Evolutionary conservation across 305 asterid species (phyloP).

Genomic region (Fraxinus greggii): DNA sequence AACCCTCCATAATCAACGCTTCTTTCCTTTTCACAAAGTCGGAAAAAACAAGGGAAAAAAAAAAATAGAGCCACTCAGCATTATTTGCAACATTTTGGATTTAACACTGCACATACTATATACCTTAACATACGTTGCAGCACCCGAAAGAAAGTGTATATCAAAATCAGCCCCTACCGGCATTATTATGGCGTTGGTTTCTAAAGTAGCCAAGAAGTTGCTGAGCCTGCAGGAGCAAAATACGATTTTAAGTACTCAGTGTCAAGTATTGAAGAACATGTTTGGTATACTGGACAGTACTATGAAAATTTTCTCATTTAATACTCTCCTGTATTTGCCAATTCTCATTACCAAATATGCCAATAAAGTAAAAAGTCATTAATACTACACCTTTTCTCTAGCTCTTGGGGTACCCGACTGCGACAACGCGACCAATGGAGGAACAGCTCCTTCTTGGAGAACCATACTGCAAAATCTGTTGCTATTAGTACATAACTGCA

Average conservation of each 20-base stretch:
- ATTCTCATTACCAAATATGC: neutral
- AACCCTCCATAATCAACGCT: constrained; percentile 21
- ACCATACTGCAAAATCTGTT: constrained; percentile 70
- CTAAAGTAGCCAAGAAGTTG: constrained; percentile 76
- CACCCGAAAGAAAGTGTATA: constrained; percentile 19
- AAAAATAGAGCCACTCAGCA: constrained; percentile 17
- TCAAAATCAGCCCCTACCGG: constrained; percentile 61
- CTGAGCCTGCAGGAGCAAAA: constrained; percentile 61
- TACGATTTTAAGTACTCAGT: neutral
- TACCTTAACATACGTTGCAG: constrained; percentile 29
- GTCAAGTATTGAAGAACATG: neutral
- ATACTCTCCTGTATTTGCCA: neutral
- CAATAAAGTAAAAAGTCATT: neutral
- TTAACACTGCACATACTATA: constrained; percentile 42
- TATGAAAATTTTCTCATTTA: neutral
- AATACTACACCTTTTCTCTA: constrained; percentile 62
- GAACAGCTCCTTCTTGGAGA: constrained; percentile 90
- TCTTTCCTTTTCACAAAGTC: constrained; percentile 23
- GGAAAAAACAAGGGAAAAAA: neutral
- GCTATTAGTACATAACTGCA: constrained; percentile 74
- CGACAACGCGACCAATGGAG: constrained; percentile 77
- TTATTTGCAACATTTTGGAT: constrained; percentile 39
- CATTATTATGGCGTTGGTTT: constrained; percentile 75
- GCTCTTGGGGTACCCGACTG: constrained; percentile 93
- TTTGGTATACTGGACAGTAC: neutral